These are phyloP conservation scores for Lunularia cruciata DNA, from an alignment of 225 moss, liverwort and hornwort species.

Conservation along the genomic window DNA sequence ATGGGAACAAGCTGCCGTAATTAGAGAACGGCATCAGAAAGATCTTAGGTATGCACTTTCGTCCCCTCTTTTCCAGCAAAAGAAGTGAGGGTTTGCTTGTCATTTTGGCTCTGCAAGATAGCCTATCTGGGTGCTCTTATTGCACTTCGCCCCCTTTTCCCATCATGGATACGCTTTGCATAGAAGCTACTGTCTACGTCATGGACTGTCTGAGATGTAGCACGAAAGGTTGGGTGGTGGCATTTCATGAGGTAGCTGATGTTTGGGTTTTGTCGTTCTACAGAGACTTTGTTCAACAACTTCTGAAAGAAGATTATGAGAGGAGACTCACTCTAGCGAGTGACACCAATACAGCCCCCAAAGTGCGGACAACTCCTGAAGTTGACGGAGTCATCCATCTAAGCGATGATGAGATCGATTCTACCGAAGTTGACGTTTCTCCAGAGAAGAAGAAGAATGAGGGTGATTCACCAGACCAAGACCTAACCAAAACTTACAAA, in stretches of 20 bases:
- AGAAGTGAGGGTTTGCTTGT: too few species aligned
- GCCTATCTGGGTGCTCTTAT: too few species aligned
- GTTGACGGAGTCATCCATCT: slow-evolving; percentile 45
- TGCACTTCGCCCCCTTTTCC: too few species aligned
- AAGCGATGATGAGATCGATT: slow-evolving; percentile 28
- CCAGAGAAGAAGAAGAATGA: neutral
- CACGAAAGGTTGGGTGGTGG: too few species aligned
- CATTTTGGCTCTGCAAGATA: too few species aligned
- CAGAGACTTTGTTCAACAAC: slow-evolving; percentile 64
- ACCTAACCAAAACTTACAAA: slow-evolving; percentile 29
- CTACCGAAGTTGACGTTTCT: neutral
- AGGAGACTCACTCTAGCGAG: slow-evolving; percentile 47
- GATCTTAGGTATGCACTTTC: slow-evolving; percentile 22
- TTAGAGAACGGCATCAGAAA: slow-evolving; percentile 49
- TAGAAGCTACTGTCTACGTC: neutral
- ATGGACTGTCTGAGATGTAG: neutral
- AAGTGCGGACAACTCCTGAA: slow-evolving; percentile 26
- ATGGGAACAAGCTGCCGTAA: slow-evolving; percentile 59
- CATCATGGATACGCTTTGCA: too few species aligned
- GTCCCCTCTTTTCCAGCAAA: too few species aligned
- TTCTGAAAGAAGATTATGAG: slow-evolving; percentile 56
- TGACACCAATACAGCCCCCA: slow-evolving; percentile 3
- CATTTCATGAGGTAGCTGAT: too few species aligned
- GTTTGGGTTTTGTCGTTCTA: slow-evolving; percentile 8
- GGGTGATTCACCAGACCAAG: neutral